Evolutionary conservation across 306 rosid genomes (phyloP).

Genomic region (Trifolium subterraneum): DNA sequence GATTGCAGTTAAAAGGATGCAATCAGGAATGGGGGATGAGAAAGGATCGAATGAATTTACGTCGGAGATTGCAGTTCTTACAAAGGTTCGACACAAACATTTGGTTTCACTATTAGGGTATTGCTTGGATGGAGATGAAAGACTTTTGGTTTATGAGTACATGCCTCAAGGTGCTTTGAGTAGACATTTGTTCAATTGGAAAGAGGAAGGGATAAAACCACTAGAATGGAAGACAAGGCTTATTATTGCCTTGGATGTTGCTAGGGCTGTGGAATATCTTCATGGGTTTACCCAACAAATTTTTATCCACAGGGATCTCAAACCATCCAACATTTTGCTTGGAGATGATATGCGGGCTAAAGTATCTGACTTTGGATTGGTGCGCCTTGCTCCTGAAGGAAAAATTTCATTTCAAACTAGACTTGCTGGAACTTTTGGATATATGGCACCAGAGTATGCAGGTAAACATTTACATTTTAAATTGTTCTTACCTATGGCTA

Average conservation of each 20-base stretch:
- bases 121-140: constrained; percentile 86
- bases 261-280: constrained; percentile 89
- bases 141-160: constrained; percentile 87
- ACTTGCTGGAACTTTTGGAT: constrained; percentile 95
- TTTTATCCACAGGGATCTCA: constrained; percentile 92
- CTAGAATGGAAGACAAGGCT: constrained; percentile 84
- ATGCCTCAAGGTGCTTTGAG: constrained; percentile 91
- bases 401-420: constrained; percentile 78
- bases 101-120: constrained; percentile 92
- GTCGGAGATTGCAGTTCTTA: constrained; percentile 84
- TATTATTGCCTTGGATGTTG: constrained; percentile 86
- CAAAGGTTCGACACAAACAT: constrained; percentile 81
- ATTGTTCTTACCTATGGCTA: too few relatives aligned
- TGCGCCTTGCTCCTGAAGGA: constrained; percentile 95
- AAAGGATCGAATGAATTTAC: constrained; percentile 74
- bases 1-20: constrained; percentile 98
- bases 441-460: constrained; percentile 95
- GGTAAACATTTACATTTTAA: constrained; percentile 58
- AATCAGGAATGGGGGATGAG: constrained; percentile 63
- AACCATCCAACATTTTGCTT: constrained; percentile 92
- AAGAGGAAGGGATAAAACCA: constrained; percentile 62
- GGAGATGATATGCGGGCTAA: constrained; percentile 91
- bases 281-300: constrained; percentile 79
- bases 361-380: constrained; percentile 93
- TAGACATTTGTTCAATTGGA: constrained; percentile 63